A percentile compares a stretch with the other conserved stretches of the same genome.
Conservation (phyloP, 1,139 yeast genomes). For the Hemisphaericaspora xylanilytica region DNA sequence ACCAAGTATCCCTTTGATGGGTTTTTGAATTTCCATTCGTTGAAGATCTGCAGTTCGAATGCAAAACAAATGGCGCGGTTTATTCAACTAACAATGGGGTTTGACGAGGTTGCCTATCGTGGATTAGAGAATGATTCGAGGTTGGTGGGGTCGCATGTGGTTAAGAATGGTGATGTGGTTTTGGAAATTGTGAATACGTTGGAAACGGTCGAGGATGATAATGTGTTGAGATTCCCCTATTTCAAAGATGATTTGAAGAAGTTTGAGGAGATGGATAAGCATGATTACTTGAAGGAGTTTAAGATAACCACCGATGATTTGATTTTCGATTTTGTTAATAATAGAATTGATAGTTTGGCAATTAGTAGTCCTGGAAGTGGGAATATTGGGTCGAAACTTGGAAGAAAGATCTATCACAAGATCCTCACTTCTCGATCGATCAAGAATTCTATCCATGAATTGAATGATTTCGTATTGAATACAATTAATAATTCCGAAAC, state of each 20-base stretch:
- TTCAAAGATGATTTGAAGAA: slow-evolving; percentile 15
- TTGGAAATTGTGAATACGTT: slow-evolving; percentile 44
- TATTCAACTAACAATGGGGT: slow-evolving; percentile 60
- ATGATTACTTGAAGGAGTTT: slow-evolving; percentile 13
- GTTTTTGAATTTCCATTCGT: slow-evolving; percentile 30
- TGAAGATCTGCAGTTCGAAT: slow-evolving; percentile 46
- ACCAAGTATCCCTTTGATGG: slow-evolving; percentile 30
- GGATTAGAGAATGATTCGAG: slow-evolving; percentile 71
- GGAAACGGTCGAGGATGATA: slow-evolving; percentile 19
- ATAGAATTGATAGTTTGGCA: slow-evolving; percentile 15
- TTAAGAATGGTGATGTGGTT: slow-evolving; percentile 54
- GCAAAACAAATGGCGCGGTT: slow-evolving; percentile 62
- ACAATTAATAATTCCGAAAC: slow-evolving; percentile 21
- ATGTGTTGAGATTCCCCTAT: slow-evolving; percentile 16
- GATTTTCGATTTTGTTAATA: slow-evolving; percentile 20
- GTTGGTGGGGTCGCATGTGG: slow-evolving; percentile 56
- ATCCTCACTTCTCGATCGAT: slow-evolving; percentile 17
- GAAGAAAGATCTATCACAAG: slow-evolving; percentile 15
- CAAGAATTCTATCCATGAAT: slow-evolving; percentile 13
- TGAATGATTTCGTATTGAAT: slow-evolving; percentile 14
- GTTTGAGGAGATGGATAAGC: slow-evolving; percentile 8
- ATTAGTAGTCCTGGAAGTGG: slow-evolving; percentile 2
- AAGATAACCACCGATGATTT: slow-evolving; percentile 18
- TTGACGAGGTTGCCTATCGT: slow-evolving; percentile 56
- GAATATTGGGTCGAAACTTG: too few relatives aligned